Conservation (phyloP, 805 yeast genomes). For the Hanseniaspora lachancei region DNA sequence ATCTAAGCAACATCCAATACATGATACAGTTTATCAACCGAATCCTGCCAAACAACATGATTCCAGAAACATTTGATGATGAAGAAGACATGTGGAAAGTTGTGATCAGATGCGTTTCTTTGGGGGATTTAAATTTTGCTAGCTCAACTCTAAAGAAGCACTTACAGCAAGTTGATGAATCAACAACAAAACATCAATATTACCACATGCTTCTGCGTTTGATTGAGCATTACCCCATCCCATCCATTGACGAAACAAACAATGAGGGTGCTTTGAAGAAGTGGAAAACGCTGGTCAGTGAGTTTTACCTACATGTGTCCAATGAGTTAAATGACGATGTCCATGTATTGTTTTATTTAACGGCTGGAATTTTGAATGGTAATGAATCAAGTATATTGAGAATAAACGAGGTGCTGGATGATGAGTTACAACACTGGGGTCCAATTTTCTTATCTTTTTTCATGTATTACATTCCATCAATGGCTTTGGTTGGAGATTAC, state of each 20-base stretch:
- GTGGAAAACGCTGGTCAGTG: constrained; percentile 3
- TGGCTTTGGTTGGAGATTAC: constrained; percentile 32
- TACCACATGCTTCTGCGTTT: not conserved
- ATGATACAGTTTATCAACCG: not conserved
- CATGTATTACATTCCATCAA: constrained; percentile 47
- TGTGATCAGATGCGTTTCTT: not conserved
- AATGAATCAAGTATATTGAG: constrained; percentile 1
- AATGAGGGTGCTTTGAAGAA: not conserved
- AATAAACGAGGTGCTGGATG: not conserved
- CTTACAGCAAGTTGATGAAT: not conserved
- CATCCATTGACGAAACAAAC: not conserved
- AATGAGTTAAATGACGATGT: not conserved
- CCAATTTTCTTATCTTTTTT: constrained; percentile 24
- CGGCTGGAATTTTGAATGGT: constrained; percentile 2
- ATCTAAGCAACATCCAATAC: not conserved
- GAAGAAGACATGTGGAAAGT: constrained; percentile 1
- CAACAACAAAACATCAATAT: not conserved
- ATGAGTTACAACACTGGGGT: not conserved
- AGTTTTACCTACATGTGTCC: not conserved
- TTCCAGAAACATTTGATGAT: not conserved
- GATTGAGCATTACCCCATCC: not conserved
- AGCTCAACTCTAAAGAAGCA: not conserved
- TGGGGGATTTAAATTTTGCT: not conserved
- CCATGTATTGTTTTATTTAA: not conserved
- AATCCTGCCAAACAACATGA: not conserved